Base-by-base conservation (phyloP, 2,329 filamentous ascomycete species). In the Penicillium sp. region DNA sequence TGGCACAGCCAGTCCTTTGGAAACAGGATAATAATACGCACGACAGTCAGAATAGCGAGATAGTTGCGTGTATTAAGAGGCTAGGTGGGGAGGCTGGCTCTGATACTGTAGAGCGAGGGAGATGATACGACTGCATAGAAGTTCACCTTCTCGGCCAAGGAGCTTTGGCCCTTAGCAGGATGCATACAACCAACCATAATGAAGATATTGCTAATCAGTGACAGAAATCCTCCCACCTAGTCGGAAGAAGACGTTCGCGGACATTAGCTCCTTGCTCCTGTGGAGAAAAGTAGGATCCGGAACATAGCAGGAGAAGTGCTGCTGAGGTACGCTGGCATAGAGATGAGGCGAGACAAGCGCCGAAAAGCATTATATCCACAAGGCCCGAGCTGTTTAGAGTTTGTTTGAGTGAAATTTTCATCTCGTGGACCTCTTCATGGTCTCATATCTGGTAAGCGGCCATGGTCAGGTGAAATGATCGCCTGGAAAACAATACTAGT, bases 301-400 rank as follows among this genome's bases (percentile, higher is more conserved):
- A 4, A n/a, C 48, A 8, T 31, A n/a, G 15, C n/a, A 29, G 30
- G 46, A 30, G 23, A 17, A 21, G 26, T 45, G 29, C 19, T 45
- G 30, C 17, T 51, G 55, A 45, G 21, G 29, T 31, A 30, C 15
- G 21, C n/a, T 23, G 45, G 15, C 47, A 26, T 7, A 17, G 31
- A 23, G n/a, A 21, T 9, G 45, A 50, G 35, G 52, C 58, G 53
- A 56, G 47, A 48, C 52, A 52, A 56, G 58, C 58, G 38, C 58
- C 47, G 23, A 61, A 60, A 60, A 54, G 17, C 26, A 51, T 51
- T 41, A 15, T 41, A 41, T 15, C 35, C 35, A 41, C 35, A 41
- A 15, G 35, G 15, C 15, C 15, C 35, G 31, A 41, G 35, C 35
- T 41, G 35, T 41, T 41, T 41, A 41, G 11, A 41, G 35, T 41